Conservation (phyloP, 2,329 filamentous ascomycete species). For the Scedosporium minutisporum region DNA sequence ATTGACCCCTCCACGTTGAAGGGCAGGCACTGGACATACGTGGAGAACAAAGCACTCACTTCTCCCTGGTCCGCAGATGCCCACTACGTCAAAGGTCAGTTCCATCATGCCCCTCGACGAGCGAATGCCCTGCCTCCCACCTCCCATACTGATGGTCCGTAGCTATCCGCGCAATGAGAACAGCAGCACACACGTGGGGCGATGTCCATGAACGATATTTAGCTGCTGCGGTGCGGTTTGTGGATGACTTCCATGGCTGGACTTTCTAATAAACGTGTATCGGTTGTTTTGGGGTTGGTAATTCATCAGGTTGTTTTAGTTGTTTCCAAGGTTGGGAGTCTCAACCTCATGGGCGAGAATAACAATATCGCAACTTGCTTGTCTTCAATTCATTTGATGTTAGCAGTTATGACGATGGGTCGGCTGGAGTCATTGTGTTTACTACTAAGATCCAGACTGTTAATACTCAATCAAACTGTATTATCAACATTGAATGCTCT, state of each 20-base stretch:
- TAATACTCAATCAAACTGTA: too few relatives aligned
- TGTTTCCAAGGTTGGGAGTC: too few relatives aligned
- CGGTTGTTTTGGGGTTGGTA: too few relatives aligned
- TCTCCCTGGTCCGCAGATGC: constrained; percentile 61
- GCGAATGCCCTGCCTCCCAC: not conserved
- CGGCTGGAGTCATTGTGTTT: too few relatives aligned
- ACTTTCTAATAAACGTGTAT: not conserved
- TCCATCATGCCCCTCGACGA: not conserved
- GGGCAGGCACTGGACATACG: constrained; percentile 66
- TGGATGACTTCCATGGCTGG: constrained; percentile 66
- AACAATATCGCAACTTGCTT: too few relatives aligned
- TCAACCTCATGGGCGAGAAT: too few relatives aligned
- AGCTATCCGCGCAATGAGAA: constrained; percentile 59
- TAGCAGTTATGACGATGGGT: too few relatives aligned
- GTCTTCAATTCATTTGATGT: too few relatives aligned
- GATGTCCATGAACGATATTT: constrained; percentile 58
- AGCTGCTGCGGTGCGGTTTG: constrained; percentile 60
- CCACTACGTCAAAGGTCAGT: constrained; percentile 73
- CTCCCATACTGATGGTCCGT: not conserved
- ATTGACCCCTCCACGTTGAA: constrained; percentile 50
- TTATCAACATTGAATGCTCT: too few relatives aligned
- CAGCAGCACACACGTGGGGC: constrained; percentile 65
- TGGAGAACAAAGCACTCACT: constrained; percentile 60
- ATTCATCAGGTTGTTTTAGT: too few relatives aligned
- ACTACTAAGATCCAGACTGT: too few relatives aligned